Base-by-base conservation (phyloP, 495 filamentous ascomycete genomes). In the Aspergillus mulundensis region DNA sequence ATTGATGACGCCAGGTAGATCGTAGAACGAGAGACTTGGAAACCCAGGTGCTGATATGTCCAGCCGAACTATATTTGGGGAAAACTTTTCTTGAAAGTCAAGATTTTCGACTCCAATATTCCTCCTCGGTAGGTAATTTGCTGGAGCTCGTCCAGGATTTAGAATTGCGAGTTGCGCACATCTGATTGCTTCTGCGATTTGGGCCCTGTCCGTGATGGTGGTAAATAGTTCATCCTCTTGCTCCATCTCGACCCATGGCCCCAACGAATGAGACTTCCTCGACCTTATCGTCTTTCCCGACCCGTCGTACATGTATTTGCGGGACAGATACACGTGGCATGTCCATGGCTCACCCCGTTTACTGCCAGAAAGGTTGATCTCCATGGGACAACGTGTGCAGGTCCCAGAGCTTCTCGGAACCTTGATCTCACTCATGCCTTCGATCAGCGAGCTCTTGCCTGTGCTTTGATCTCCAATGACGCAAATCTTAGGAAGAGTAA, bases 391-490 rank as follows among this genome's bases (percentile, higher is more conserved):
- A 0, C 87, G 68, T 0, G 90, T 95, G 61, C 90, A 94, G 0
- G 85, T 87, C 0, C 84, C 87, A 0, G 78, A 75, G 54, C 77
- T 80, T 2, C 87, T 75, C 0, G 90, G 90, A 0, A 92, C 80
- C 48, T 83, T 84, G 46, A 95, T 86, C n/a, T 85, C 87, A 1
- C 86, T 84, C 32, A 94, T 84, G 0, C 85, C 87, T 25, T 90
- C 88, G 67, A 95, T 90, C 0, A 95, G 69, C 2, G 86, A 90
- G 3, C 81, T 86, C 59, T 95, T 95, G 0, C 90, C 90, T 0
- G 89, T 83, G 3, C 81, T 85, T 57, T 95, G 90, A 53, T 94
- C 89, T 0, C 90, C 90, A 1, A 92, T 83, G 0, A 91, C 81
- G 12, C 88, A 87, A 15, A 94, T 79, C 58, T 89, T 89, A 0